Percentiles rank a stretch among this genome's conserved stretches.
Conservation (phyloP, 2,329 filamentous ascomycete genomes). For the Arthrobotrys pseudoclavata region DNA sequence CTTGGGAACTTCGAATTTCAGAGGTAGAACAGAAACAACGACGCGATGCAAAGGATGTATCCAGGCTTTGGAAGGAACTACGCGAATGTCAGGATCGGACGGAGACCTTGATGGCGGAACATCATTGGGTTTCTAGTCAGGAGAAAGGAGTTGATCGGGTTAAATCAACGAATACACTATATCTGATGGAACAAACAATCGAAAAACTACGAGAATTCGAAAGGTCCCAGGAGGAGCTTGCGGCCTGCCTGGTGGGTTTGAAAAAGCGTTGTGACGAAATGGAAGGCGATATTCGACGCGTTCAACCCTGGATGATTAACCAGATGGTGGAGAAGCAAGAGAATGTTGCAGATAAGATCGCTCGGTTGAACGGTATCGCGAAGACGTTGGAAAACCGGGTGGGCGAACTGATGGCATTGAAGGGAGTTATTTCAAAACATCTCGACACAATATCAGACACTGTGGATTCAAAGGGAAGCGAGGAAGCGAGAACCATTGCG, state of each 20-base stretch:
- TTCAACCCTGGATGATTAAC: constrained; percentile 4
- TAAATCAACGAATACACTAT: constrained; percentile 15
- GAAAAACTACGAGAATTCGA: constrained; percentile 32
- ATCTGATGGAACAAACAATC: constrained; percentile 24
- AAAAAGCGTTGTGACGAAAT: constrained; percentile 34
- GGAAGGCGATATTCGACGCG: constrained; percentile 9
- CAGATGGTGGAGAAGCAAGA: constrained; percentile 32
- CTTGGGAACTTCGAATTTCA: constrained; percentile 36
- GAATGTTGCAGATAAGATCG: constrained; percentile 27
- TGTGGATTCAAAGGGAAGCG: constrained; percentile 2
- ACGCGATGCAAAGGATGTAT: constrained; percentile 34
- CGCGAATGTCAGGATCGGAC: constrained; percentile 36
- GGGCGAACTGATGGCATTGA: constrained; percentile 17
- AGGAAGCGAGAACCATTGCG: neutral
- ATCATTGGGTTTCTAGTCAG: constrained; percentile 7
- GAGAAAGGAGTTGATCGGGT: neutral
- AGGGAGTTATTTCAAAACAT: neutral
- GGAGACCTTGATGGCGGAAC: constrained; percentile 23
- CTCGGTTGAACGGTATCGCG: constrained; percentile 11
- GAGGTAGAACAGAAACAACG: constrained; percentile 29
- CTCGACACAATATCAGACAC: constrained; percentile 4
- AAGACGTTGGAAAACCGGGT: constrained; percentile 11
- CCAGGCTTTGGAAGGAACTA: constrained; percentile 29
- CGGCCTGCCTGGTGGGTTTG: constrained; percentile 10
- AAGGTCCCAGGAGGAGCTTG: constrained; percentile 14